These are phyloP conservation scores for Penicillium verrucosum DNA, from an alignment of 2,329 filamentous ascomycete genomes.

Conservation along the genomic window DNA sequence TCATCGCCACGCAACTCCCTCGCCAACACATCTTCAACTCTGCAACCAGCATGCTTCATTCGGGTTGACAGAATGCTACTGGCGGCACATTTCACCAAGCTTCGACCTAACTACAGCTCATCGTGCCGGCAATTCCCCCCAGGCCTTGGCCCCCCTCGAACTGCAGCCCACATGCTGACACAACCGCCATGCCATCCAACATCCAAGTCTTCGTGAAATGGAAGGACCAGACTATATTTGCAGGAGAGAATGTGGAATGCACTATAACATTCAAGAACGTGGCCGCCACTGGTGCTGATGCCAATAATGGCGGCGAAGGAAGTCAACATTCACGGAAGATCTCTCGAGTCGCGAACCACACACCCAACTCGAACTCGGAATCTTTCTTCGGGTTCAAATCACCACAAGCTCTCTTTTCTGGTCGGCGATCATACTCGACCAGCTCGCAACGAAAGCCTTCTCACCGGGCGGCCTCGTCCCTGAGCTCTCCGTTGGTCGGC, in stretches of 20 bases:
- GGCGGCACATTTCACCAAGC: slow-evolving; percentile 15
- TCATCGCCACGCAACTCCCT: slow-evolving; percentile 14
- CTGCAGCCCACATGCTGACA: slow-evolving; percentile 32
- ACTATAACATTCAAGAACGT: slow-evolving; percentile 95
- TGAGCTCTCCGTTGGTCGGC: slow-evolving; percentile 39
- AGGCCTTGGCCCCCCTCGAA: slow-evolving; percentile 10
- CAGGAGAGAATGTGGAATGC: slow-evolving; percentile 92
- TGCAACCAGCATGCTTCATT: slow-evolving; percentile 19
- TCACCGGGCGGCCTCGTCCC: slow-evolving; percentile 41
- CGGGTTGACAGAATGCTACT: slow-evolving; percentile 30
- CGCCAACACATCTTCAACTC: slow-evolving; percentile 14
- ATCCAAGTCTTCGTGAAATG: slow-evolving; percentile 95
- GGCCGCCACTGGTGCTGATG: slow-evolving; percentile 43
- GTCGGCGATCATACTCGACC: slow-evolving; percentile 36
- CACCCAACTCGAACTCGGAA: slow-evolving; percentile 33
- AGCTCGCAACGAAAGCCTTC: slow-evolving; percentile 34
- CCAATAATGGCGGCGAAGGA: slow-evolving; percentile 27
- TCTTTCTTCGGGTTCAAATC: slow-evolving; percentile 41
- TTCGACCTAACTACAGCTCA: slow-evolving; percentile 8
- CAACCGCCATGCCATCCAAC: slow-evolving; percentile 58
- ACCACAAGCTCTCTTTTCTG: slow-evolving; percentile 36
- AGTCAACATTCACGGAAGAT: slow-evolving; percentile 36
- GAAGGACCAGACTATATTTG: slow-evolving; percentile 91
- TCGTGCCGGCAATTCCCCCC: slow-evolving; percentile 3
- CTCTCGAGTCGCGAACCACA: slow-evolving; percentile 36